Evolutionary conservation across 208 protist genomes (phyloP), one percentile per base, ranked within the genome.

Genomic region (Acanthamoeba royreba): DNA sequence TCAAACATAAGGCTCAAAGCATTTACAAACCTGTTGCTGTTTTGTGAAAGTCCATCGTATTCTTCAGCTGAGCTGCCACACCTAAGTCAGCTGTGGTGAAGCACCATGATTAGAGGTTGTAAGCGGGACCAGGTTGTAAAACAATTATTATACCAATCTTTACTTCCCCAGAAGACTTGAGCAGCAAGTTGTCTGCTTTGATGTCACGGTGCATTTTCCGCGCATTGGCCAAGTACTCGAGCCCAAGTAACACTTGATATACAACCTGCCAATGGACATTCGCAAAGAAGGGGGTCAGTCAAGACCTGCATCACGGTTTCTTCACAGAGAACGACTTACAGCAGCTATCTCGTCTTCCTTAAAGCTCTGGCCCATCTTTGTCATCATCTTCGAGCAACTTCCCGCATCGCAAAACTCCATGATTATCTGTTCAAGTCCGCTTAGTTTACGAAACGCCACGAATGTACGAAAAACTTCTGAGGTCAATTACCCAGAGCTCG

Each of bases 181-280:
- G 79, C 9, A 88, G 79, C 5, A 88, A 35, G 46, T 88, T 63
- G 47, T 88, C 79, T 33, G 79, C 79, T 28, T 88, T 88, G 79
- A 88, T 88, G 79, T 88, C 79, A 40, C 79, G 79, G n/a, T 88
- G 79, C 33, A 88, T 88, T 47, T 88, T 88, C 2, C 52, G 79
- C 0, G 79, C 45, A 35, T 88, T 74, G 33, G 63, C 63, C 33
- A 74, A 28, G 11, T 74, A 74, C 63, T 74, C 63, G 22, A 74
- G 63, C 33, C 63, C 63, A 28, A 22, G 63, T 19, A 74, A 19
- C 35, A 74, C 63, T 19, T 74, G 63, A 22, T 74, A 74, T 11
- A 74, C 63, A 11, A 74, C 63, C 63, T 74, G 63, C 33, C 0
- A 13, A 74, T 38, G 33, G 8, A 33, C n/a, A 15, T 22, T 81